These are phyloP conservation scores for Pseudogymnoascus verrucosus DNA, from an alignment of 2,329 filamentous ascomycete species.

Conservation along the genomic window DNA sequence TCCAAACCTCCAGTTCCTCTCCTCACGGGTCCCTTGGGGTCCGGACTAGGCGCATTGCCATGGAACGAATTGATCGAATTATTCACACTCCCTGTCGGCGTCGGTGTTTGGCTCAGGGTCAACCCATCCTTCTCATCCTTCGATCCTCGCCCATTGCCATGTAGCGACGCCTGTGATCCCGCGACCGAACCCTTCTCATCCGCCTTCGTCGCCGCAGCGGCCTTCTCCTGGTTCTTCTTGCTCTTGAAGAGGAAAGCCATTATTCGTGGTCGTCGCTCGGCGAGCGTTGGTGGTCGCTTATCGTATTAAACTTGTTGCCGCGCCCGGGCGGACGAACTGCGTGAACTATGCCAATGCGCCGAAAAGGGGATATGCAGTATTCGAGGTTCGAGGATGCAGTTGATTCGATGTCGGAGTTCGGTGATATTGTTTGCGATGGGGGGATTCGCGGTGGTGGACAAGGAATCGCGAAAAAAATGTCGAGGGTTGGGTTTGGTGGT, in stretches of 20 bases:
- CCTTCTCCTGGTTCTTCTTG: slow-evolving; percentile 65
- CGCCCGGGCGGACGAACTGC: slow-evolving; percentile 22
- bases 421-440: background rate
- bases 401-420: background rate
- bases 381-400: background rate
- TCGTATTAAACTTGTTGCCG: background rate
- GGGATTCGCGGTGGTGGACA: background rate
- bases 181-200: slow-evolving; percentile 19
- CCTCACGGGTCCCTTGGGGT: slow-evolving; percentile 54
- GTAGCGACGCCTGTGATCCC: slow-evolving; percentile 38
- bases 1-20: slow-evolving; percentile 35
- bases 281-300: slow-evolving; percentile 30
- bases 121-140: slow-evolving; percentile 44
- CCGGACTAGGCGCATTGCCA: slow-evolving; percentile 26
- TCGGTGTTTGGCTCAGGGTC: slow-evolving; percentile 56
- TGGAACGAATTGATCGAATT: slow-evolving; percentile 61
- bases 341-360: slow-evolving; percentile 19
- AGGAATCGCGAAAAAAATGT: slow-evolving; percentile 1
- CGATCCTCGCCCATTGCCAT: slow-evolving; percentile 38
- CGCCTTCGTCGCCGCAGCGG: slow-evolving; percentile 30
- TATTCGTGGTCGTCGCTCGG: slow-evolving; percentile 32
- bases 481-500: background rate
- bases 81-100: slow-evolving; percentile 44
- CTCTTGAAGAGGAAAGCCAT: slow-evolving; percentile 82
- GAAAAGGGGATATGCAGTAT: slow-evolving; percentile 2